A percentile compares a stretch with the other conserved stretches of the same genome.
These are phyloP conservation scores for Chytriomyces hyalinus DNA, from an alignment of 192 early-diverging fungal genomes.

Conservation along the genomic window DNA sequence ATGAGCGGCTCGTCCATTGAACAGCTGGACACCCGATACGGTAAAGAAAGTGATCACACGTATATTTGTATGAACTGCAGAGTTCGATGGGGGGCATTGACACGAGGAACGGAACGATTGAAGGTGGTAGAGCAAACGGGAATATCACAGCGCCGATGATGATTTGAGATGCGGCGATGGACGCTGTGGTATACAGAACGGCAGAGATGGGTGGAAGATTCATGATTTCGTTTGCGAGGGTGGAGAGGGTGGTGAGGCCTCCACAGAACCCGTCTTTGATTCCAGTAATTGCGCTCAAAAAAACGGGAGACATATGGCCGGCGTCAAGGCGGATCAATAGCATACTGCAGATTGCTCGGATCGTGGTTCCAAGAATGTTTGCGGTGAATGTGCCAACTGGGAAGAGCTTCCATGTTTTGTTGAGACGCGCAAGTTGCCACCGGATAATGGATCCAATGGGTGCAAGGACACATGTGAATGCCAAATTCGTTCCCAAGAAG, in stretches of 20 bases:
- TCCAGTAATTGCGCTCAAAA: neutral
- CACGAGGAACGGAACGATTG: neutral
- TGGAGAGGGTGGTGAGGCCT: conserved; percentile 28
- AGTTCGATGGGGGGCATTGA: conserved; percentile 2
- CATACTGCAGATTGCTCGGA: conserved; percentile 6
- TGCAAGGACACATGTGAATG: conserved; percentile 1
- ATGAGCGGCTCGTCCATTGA: neutral
- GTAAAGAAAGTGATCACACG: conserved; percentile 8
- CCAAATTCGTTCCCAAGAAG: neutral
- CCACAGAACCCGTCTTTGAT: conserved; percentile 1
- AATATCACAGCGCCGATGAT: conserved; percentile 2
- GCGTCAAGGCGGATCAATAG: conserved; percentile 5
- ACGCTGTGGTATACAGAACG: neutral
- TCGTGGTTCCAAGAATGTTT: conserved; percentile 12
- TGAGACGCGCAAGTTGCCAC: neutral
- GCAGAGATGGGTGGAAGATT: neutral
- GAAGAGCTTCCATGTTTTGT: neutral
- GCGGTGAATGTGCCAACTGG: conserved; percentile 14
- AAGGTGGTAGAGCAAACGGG: neutral
- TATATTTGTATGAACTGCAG: neutral
- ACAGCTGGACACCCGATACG: neutral
- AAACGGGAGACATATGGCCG: neutral
- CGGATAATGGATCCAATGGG: conserved; percentile 17
- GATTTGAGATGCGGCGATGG: neutral
- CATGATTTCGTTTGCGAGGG: conserved; percentile 23